Base-by-base conservation (phyloP, 2,329 filamentous ascomycete species). In the Alternaria metachromatica region DNA sequence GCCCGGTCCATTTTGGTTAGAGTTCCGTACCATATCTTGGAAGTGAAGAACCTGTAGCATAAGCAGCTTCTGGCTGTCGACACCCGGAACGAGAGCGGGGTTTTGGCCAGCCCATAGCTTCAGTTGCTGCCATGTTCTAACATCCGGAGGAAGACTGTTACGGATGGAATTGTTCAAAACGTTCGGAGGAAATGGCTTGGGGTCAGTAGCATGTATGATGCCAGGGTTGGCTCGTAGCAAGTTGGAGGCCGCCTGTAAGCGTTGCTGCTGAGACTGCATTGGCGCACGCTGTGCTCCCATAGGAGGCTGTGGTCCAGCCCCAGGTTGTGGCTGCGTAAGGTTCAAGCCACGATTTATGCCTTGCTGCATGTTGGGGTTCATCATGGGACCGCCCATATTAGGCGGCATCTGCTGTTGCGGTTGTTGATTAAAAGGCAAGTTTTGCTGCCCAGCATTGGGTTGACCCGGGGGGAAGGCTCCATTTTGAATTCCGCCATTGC, bases 51-150 rank as follows among this genome's bases (percentile, higher is more conserved):
- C 79, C 63, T 82, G 79, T 30, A 80, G 70, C 58, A 80, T 67
- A 8, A 78, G 63, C 15, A 82, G 66, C 63, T 74, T 79, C 5
- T 75, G 64, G 21, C 64, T 64, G 23, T 78, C 75, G 7, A 73
- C 62, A 33, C 71, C 69, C 15, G 73, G 69, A 13, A 76, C 46
- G 12, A 76, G 62, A 33, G 61, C 62, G 10, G 80, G 76, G 60
- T 87, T 87, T 46, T 83, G 78, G 26, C 73, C 70, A 15, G 83
- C 83, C 80, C 85, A 87, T 56, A 84, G 78, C 73, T 88, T 89
- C 7, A 89, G 78, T 60, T 87, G 84, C 9, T 83, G 83, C 87
- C 87, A 89, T 3, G 82, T 84, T 67, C 82, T 85, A 23, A 88
- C 79, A 12, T 84, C 76, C 26, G 82, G 83, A 6, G 87, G 86